A percentile compares a stretch with the other conserved stretches of the same genome.
Conservation (phyloP, 2,329 filamentous ascomycete species). For the Basipetospora chlamydospora region DNA sequence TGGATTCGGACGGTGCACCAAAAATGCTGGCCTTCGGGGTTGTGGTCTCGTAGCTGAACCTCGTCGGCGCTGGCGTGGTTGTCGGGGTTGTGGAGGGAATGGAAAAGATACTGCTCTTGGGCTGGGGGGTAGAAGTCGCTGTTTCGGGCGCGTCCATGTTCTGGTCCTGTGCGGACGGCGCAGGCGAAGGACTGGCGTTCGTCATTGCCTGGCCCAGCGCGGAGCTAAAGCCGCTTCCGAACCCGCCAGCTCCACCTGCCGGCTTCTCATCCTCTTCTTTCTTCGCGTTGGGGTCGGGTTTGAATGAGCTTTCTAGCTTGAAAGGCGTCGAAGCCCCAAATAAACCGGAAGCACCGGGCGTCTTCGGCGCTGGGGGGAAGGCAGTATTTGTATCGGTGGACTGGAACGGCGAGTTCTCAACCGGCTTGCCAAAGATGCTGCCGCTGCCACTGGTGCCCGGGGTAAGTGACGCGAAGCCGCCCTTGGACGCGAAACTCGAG, state of each 20-base stretch:
- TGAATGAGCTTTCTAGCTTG: constrained; percentile 54
- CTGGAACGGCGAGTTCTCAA: constrained; percentile 13
- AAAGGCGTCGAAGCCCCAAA: constrained; percentile 41
- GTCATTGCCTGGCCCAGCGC: constrained; percentile 32
- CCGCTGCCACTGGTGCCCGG: constrained; percentile 12
- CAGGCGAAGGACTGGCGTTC: constrained; percentile 9
- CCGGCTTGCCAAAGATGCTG: constrained; percentile 15
- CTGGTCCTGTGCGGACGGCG: constrained; percentile 29
- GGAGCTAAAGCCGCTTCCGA: constrained; percentile 46
- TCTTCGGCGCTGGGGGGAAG: constrained; percentile 19
- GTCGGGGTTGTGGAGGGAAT: constrained; percentile 17
- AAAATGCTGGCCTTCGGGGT: constrained; percentile 17
- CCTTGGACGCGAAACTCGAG: constrained; percentile 36
- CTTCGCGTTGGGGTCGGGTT: constrained; percentile 44
- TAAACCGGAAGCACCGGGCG: constrained; percentile 17
- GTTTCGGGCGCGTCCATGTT: constrained; percentile 32
- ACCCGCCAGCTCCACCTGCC: constrained; percentile 29
- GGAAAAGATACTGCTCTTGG: constrained; percentile 20
- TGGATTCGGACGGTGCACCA: constrained; percentile 19
- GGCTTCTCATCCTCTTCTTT: constrained; percentile 44
- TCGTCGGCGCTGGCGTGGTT: constrained; percentile 33
- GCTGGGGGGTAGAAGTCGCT: constrained; percentile 20
- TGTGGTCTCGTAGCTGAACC: constrained; percentile 26
- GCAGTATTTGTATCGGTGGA: constrained; percentile 19
- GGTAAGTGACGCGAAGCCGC: constrained; percentile 38